Evolutionary conservation across 768 basidiomycete genomes (phyloP), one percentile per base, ranked within the genome.

Genomic region (Leucosporidium yakuticum): DNA sequence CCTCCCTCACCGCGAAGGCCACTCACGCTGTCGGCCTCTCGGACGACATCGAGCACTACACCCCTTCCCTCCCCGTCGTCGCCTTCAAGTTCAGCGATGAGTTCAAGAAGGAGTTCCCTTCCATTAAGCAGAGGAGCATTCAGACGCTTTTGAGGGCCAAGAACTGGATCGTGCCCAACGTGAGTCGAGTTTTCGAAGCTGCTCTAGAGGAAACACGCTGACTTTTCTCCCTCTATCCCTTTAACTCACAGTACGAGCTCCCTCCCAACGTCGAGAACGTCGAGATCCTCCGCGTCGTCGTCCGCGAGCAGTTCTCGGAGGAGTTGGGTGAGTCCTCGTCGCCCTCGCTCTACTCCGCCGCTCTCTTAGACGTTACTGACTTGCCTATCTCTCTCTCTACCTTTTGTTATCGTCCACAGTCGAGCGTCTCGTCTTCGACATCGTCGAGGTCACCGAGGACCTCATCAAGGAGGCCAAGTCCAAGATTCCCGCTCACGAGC

Each of bases 401-500:
- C 6, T 7, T 25, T 17, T 8, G 31, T 11, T 25, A 5, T 25
- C 4, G 9, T 8, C 31, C 14, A 32, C 71, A 44, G 64, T 74
- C 47, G 76, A 87, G 69, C 82, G 85, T 63, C 82, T 92, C 29
- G 78, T 91, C 27, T 78, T 79, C 4, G 90, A 92, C 68, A 80
- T 91, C 56, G 79, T 90, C 34, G 84, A 87, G 74, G 78, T 89
- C 34, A 88, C 87, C 0, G 84, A 88, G 74, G 78, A 81, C 9
- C 80, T 92, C 34, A 77, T 79, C 19, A 76, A 59, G 60, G 34
- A 29, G 48, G 29, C 32, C 36, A 65, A 82, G 49, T 73, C 80
- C 44, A 81, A 80, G 57, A 83, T 84, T 14, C 78, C 85, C 0
- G 56, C 78, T 29, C 85, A 88, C 67, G 82, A 83, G 0, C 80